A percentile compares a stretch with the other conserved stretches of the same genome.
phyloP scores from a whole-genome alignment of 495 filamentous ascomycete species.

The Rhypophila decipiens region DNA sequence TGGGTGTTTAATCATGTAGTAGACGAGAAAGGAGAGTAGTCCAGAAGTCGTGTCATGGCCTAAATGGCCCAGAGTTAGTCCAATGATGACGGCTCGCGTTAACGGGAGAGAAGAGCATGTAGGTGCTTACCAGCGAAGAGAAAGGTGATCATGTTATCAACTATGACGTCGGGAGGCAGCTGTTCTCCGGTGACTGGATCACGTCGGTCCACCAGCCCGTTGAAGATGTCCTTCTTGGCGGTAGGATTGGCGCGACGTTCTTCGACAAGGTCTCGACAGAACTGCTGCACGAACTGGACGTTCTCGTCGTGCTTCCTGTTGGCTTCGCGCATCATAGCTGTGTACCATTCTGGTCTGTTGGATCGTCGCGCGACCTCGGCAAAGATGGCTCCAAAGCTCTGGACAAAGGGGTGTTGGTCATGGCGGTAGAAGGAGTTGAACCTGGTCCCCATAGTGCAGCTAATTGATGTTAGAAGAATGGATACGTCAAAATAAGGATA shows the following conservation, averaged over 20 bases:
- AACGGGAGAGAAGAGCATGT: background rate
- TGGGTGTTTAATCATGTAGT: constrained; percentile 31
- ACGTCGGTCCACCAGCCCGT: constrained; percentile 28
- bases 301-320: constrained; percentile 46
- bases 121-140: constrained; percentile 45
- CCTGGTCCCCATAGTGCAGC: constrained; percentile 58
- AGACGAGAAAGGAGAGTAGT: constrained; percentile 36
- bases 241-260: constrained; percentile 44
- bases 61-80: background rate
- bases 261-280: constrained; percentile 47
- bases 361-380: constrained; percentile 40
- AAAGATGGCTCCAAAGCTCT: constrained; percentile 50
- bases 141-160: constrained; percentile 61
- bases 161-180: constrained; percentile 48
- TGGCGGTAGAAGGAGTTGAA: constrained; percentile 66
- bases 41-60: constrained; percentile 63
- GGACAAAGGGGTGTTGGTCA: constrained; percentile 52
- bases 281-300: constrained; percentile 42
- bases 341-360: constrained; percentile 40
- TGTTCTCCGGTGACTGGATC: constrained; percentile 55
- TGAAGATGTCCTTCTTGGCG: constrained; percentile 56
- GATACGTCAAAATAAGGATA: background rate
- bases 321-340: constrained; percentile 37
- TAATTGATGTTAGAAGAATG: too few species aligned
- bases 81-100: background rate